These are phyloP conservation scores for Coffea humblotiana DNA, from an alignment of 305 asterid species.

Conservation along the genomic window DNA sequence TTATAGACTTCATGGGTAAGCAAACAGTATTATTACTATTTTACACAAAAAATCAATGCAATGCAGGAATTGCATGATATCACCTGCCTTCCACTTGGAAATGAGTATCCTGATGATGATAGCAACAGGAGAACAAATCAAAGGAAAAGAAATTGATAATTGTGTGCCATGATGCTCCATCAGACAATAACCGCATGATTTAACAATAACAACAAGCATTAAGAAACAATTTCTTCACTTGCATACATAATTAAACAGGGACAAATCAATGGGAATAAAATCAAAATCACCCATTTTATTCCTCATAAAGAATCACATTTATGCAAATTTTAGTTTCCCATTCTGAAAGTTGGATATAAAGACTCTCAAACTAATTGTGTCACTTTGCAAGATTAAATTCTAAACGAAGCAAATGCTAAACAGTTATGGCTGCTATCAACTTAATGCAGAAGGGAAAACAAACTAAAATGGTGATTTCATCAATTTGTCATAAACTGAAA, in stretches of 20 bases:
- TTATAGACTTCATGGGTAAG: too few relatives aligned
- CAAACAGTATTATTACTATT: too few relatives aligned
- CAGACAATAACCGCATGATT: not conserved
- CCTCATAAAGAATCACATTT: too few relatives aligned
- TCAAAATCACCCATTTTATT: too few relatives aligned
- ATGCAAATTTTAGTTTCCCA: too few relatives aligned
- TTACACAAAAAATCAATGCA: too few relatives aligned
- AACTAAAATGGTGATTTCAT: too few relatives aligned
- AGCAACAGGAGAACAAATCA: not conserved
- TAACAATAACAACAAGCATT: not conserved
- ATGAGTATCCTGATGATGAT: not conserved
- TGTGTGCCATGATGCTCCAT: not conserved
- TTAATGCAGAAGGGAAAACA: too few relatives aligned
- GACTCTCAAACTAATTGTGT: not conserved
- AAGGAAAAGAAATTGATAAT: not conserved
- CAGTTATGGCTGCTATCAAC: not conserved
- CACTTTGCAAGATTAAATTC: not conserved
- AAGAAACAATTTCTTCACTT: not conserved
- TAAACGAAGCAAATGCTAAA: not conserved
- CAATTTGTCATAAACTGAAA: not conserved
- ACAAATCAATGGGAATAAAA: too few relatives aligned
- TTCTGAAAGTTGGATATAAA: not conserved
- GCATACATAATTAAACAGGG: not conserved
- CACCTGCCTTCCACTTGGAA: too few relatives aligned
- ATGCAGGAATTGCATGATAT: too few relatives aligned